Base-by-base conservation (phyloP, 148 eudicot genomes). In the Agrostemma githago region DNA sequence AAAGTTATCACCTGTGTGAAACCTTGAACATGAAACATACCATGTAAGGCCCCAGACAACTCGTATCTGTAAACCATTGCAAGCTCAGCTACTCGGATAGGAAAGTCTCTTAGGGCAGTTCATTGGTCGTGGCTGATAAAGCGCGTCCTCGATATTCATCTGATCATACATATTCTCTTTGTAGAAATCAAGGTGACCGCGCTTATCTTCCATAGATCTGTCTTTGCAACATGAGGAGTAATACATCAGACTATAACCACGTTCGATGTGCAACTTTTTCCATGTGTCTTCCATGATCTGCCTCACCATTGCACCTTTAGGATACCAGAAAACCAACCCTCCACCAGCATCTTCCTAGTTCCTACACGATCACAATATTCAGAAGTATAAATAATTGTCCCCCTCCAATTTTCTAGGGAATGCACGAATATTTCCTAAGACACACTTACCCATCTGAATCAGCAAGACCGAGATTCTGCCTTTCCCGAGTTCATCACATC, bases 311-410 rank as follows among this genome's bases (percentile, higher is more conserved):
- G 99, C 93, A 20, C 99, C 99, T 82, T 95, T 95, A 39, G 99
- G 99, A 84, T 95, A 97, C 99, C 99, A 95, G 84, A 95, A 95
- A 34, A 95, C 99, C 77, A 95, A 79, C 21, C 99, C 99, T 72
- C 97, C 99, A 74, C 99, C 99, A 86, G 99, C 97, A 76, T 95
- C 99, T 82, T 95, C 97, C 99, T 92, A 85, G 97, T 82, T 95
- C 97, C 99, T 92, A 85, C 73, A 26, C 34, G 80, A 59, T 74
- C 67, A 72, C 63, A 26, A 26, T 26, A 26, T 26, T 26, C 34
- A 26, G 34, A 57, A 7, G 68, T 48, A 26, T 26, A 8, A 8
- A 0, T 21, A 7, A 51, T 15, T 51, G 14, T 51, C 14, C 11
- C 34, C 12, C 53, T 48, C 53, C 53, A 48, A 48, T 0, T 48